Evolutionary conservation across 2,329 filamentous ascomycete species (phyloP).

Genomic region (Curvularia sp.): DNA sequence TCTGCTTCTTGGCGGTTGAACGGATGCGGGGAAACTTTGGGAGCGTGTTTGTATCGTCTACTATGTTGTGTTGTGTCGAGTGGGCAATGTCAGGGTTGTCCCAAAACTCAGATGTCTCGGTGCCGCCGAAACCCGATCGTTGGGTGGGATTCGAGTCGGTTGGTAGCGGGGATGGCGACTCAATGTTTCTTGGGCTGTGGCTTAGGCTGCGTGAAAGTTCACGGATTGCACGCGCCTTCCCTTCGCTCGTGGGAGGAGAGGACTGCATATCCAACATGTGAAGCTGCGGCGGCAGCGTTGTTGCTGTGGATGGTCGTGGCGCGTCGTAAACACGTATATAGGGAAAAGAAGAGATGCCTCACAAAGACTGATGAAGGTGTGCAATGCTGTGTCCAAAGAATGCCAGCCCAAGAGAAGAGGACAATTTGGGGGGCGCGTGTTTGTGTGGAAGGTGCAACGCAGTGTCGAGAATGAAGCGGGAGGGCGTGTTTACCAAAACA

Average conservation of each 20-base stretch:
- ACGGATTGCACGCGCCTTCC: constrained; percentile 49
- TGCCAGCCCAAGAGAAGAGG: constrained; percentile 30
- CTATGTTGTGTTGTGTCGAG: constrained; percentile 50
- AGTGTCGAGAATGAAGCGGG: constrained; percentile 31
- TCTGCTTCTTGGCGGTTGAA: constrained; percentile 50
- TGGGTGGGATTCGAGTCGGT: constrained; percentile 50
- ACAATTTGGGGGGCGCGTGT: constrained; percentile 20
- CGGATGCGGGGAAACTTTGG: constrained; percentile 46
- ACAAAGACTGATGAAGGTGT: constrained; percentile 29
- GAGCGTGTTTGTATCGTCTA: constrained; percentile 47
- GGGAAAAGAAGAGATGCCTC: constrained; percentile 42
- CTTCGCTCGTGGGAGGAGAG: constrained; percentile 47
- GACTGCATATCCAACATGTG: constrained; percentile 43
- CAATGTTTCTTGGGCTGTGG: constrained; percentile 44
- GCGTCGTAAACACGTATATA: constrained; percentile 40
- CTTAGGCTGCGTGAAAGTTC: constrained; percentile 48
- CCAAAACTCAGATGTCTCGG: constrained; percentile 38
- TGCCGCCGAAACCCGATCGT: constrained; percentile 37
- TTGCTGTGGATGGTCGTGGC: constrained; percentile 31
- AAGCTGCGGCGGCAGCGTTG: constrained; percentile 31
- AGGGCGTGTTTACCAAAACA: constrained; percentile 34
- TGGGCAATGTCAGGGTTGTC: constrained; percentile 48
- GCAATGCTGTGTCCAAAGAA: constrained; percentile 26
- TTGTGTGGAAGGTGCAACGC: constrained; percentile 43
- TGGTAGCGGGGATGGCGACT: constrained; percentile 39